Evolutionary conservation across 495 filamentous ascomycete genomes (phyloP), one percentile per base, ranked within the genome.

Genomic region (Acidomyces sp.): DNA sequence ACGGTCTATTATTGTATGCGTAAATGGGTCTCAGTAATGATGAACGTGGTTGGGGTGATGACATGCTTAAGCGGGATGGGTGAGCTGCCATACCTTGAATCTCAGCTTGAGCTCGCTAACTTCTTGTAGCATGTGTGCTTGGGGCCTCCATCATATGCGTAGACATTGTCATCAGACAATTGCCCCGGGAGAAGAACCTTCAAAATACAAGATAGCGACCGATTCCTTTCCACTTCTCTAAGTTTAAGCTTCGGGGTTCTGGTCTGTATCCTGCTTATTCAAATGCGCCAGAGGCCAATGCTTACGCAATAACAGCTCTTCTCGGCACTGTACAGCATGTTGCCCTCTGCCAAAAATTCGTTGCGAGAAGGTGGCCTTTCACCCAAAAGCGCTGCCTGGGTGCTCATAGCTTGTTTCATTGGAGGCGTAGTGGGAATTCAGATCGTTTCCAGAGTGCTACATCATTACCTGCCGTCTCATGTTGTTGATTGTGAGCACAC

Each of bases 241-340:
- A 93, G 85, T 62, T 62, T 97, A 35, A 93, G 85, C 58, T 93
- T 93, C 34, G 90, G 90, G 22, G 90, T 97, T n/a, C 92, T 97
- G 87, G 86, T 95, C 60, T 39, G 73, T 61, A 15, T 31, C 7
- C 18, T 57, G 39, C 70, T 59, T 20, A 32, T 10, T 24, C 36
- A 17, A 16, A 16, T 33, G 21, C 20, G 27, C 26, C 4, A 15
- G 22, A 17, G 4, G 17, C 22, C 29, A 2, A 20, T 9, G 2
- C 27, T 24, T 32, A 13, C 0, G 37, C 25, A 5, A 16, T 18
- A 26, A 6, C 54, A 95, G 87, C 68, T 95, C 13, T 97, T 94
- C 55, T 93, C 86, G 39, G 80, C 92, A 1, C 61, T 97, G 20
- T 93, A 90, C 54, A 87, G 81, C 58, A 95, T 97, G 80, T 74